Evolutionary conservation across 768 basidiomycete species (phyloP).

Genomic region (Dentipellis fragilis): DNA sequence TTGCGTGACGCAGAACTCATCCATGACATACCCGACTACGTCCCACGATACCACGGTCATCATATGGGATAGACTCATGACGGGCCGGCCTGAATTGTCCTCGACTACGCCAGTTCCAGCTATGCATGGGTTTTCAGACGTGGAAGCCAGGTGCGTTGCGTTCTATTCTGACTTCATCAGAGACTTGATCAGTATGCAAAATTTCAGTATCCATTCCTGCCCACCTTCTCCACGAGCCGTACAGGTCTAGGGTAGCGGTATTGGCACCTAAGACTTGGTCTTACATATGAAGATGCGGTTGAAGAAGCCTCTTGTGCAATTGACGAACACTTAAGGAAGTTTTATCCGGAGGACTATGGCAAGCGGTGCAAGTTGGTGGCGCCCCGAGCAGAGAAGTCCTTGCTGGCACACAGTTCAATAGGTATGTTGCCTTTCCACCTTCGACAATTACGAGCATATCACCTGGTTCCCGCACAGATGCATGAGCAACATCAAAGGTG

Average conservation of each 20-base stretch:
- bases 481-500: too few species aligned
- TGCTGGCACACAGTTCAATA: too few species aligned
- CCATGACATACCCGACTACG: too few species aligned
- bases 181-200: neutral
- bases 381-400: too few species aligned
- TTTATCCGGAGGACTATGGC: neutral
- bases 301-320: neutral
- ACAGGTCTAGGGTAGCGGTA: neutral
- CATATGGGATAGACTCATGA: too few species aligned
- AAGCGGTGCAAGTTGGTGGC: neutral
- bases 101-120: neutral
- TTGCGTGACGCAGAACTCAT: neutral
- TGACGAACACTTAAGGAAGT: constrained; percentile 26
- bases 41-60: too few species aligned
- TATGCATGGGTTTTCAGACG: too few species aligned
- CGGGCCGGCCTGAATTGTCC: too few species aligned
- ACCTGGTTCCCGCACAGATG: too few species aligned
- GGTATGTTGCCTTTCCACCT: too few species aligned
- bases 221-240: neutral
- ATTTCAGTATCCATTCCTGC: neutral
- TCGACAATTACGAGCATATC: too few species aligned
- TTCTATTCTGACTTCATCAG: too few species aligned
- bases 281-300: neutral
- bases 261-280: neutral
- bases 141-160: neutral